Evolutionary conservation across 257 asterid species (phyloP).

Genomic region (Solanum commersonii): DNA sequence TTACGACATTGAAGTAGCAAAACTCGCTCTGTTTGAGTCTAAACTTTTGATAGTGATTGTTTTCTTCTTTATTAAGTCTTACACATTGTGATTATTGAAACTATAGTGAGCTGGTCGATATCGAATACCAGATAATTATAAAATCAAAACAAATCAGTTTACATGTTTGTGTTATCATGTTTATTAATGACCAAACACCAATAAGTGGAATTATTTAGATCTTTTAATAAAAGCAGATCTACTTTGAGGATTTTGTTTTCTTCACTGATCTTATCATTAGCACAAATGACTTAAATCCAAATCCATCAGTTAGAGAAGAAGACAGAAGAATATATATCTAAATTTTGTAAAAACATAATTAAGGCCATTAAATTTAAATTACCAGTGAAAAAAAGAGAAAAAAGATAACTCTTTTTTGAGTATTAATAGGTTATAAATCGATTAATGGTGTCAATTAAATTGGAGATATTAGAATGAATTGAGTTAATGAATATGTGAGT

Average conservation of each 20-base stretch:
- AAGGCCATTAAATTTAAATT: not conserved
- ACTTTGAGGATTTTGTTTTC: not conserved
- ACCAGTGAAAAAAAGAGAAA: not conserved
- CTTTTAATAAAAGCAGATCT: not conserved
- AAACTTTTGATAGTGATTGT: not conserved
- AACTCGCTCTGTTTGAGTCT: not conserved
- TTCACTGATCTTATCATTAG: not conserved
- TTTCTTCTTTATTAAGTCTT: not conserved
- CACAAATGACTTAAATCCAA: not conserved
- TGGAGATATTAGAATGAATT: not conserved
- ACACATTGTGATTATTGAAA: not conserved
- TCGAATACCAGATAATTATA: not conserved
- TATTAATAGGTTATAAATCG: not conserved
- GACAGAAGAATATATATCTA: not conserved
- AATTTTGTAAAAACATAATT: not conserved
- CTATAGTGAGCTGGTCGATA: not conserved
- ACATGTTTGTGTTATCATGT: not conserved
- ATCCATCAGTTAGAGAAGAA: not conserved
- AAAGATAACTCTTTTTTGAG: not conserved
- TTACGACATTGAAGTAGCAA: too few relatives aligned
- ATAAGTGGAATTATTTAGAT: not conserved
- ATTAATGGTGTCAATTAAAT: not conserved
- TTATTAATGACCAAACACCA: not conserved
- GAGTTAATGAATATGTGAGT: too few relatives aligned
- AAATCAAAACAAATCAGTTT: not conserved